Conservation (phyloP, 1,139 yeast genomes). For the Kodamaea derodonti region DNA sequence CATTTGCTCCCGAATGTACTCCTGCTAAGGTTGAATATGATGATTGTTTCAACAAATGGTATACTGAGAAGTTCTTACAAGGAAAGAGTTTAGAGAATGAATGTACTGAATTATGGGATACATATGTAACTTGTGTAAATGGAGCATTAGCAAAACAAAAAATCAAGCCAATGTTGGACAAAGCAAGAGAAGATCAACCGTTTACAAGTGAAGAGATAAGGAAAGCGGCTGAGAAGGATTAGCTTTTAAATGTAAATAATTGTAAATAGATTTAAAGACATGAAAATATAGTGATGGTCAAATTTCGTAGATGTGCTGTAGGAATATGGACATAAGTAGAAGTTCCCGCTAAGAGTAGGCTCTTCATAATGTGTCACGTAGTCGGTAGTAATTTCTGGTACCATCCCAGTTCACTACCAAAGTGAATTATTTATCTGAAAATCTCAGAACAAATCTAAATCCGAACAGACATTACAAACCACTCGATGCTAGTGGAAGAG, state of each 20-base stretch:
- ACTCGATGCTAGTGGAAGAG: slow-evolving; percentile 46
- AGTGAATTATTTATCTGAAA: no score
- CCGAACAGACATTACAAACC: no score
- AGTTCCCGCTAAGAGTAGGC: no score
- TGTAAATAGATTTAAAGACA: no score
- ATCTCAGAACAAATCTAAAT: no score
- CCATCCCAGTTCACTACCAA: no score
- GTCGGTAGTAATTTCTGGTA: no score
- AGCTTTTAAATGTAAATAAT: no score
- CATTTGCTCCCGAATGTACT: slow-evolving; percentile 97
- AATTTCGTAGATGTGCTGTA: no score
- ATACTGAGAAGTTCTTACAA: slow-evolving; percentile 79
- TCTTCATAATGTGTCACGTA: no score
- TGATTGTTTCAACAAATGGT: slow-evolving; percentile 92
- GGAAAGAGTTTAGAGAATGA: slow-evolving; percentile 77
- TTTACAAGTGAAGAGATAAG: slow-evolving; percentile 43
- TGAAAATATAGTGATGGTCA: no score
- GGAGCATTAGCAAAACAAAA: slow-evolving; percentile 67
- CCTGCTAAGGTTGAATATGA: slow-evolving; percentile 81
- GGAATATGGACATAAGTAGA: no score
- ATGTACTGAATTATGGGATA: slow-evolving; percentile 86
- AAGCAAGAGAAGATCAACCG: slow-evolving; percentile 89
- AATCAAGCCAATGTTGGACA: slow-evolving; percentile 80
- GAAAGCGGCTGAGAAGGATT: slow-evolving; percentile 15
- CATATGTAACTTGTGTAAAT: slow-evolving; percentile 81